Evolutionary conservation across 108 stramenopile genomes (phyloP), one percentile per base, ranked within the genome.

Genomic region (Fragilaria crotonensis): DNA sequence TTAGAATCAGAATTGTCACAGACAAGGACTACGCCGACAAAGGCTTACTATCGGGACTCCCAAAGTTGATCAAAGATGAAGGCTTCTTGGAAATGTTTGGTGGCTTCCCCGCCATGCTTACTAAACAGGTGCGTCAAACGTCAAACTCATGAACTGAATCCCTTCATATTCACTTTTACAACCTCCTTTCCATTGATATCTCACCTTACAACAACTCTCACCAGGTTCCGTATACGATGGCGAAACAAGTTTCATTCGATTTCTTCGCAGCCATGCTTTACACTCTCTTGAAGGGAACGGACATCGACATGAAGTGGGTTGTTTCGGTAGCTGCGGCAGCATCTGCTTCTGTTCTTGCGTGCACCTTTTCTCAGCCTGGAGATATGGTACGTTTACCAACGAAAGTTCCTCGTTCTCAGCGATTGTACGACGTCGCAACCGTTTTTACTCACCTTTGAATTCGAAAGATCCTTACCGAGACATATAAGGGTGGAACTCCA

Each of bases 181-280:
- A 1, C 30, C 32, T 57, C 25, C 45, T 31, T 23, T 11, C 53
- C 5, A 18, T 4, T 27, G 27, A 41, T 5, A 45, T 9, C 0
- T 59, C 48, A 1, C 0, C 56, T 45, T 47, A 48, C 25, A 60
- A 30, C 7, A 11, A 2, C 17, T 33, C 32, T 56, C 33, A 19
- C 2, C 23, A 67, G 67, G 78, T 95, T 29, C 96, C 96, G 5
- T 97, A 97, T 70, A 97, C 96, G 18, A 84, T 95, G 67, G 92
- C 84, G 44, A 95, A 97, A 73, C 93, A 95, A 53, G 88, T 89
- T 19, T 79, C 81, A 4, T 93, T 93, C 66, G 91, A 93, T 65
- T 54, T 89, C 3, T 70, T 93, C 46, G 88, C 91, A 18, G 68
- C 65, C 28, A 66, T 78, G 22, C 60, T 89, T 4, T 89, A 89